Base-by-base conservation (phyloP, 129 eudicot genomes). In the Pulicaria dysenterica region DNA sequence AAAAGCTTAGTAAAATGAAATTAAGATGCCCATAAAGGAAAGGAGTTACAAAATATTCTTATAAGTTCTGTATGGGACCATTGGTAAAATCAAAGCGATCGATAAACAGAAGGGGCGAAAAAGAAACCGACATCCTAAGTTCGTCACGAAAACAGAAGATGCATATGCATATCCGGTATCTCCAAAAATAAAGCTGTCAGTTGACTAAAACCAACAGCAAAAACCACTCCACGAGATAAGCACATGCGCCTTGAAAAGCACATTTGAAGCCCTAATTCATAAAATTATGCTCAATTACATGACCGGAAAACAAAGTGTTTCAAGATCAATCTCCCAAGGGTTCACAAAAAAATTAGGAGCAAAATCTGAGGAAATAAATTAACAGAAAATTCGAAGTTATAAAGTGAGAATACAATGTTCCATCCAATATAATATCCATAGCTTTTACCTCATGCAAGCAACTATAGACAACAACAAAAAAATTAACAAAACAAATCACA, bases 171-270 rank as follows among this genome's bases (percentile, higher is more conserved):
- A 69, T 68, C 65, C 44, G 19, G 24, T 12, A 59, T 61, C 64
- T 68, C 65, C 37, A 34, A 61, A 53, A 80, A 4, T 46, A 80
- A 45, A 62, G 39, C 40, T 53, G 60, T 53, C 46, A 55, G 77
- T 54, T 61, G 77, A 69, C 80, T 49, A 80, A 69, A 67, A 60
- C 45, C 66, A 74, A 74, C 76, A 54, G 49, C 46, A 11, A 68
- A 76, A 67, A 58, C 11, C 66, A 56, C 49, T 47, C 46, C 65
- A 64, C 63, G 41, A 74, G 62, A 73, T 61, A 53, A 73, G 69
- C 62, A 24, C 31, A 19, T 63, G 70, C 62, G 44, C 79, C 73
- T 44, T 44, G 46, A 38, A 38, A 73, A 73, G n/a, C 63, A 50
- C 71, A 62, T 46, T 57, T 57, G 34, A 68, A 68, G 39, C 70